phyloP scores from a whole-genome alignment of 192 early-diverging fungal species.

The Coemansia sp. region DNA sequence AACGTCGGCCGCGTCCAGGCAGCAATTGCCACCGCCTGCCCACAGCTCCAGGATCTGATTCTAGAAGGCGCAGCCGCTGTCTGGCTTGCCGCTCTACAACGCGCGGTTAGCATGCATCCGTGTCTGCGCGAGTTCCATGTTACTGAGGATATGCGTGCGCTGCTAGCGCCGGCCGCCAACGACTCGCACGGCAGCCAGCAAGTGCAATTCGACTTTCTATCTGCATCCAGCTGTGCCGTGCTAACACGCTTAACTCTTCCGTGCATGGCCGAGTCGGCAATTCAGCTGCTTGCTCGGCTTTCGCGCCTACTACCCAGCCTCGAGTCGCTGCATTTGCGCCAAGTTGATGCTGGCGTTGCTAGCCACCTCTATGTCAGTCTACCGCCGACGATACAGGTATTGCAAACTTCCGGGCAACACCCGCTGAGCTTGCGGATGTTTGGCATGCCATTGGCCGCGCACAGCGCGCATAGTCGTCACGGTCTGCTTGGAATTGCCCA shows the following conservation, averaged over 20 bases:
- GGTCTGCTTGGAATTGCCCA: neutral
- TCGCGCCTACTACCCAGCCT: constrained; percentile 16
- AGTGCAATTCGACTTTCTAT: constrained; percentile 12
- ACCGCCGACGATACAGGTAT: constrained; percentile 4
- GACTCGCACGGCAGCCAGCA: constrained; percentile 7
- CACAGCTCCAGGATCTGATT: constrained; percentile 14
- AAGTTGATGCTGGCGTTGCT: constrained; percentile 27
- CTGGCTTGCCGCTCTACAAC: constrained; percentile 29
- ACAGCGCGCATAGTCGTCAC: neutral
- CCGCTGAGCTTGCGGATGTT: constrained; percentile 42
- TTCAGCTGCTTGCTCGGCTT: constrained; percentile 19
- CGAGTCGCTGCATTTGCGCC: constrained; percentile 29
- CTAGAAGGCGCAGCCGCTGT: constrained; percentile 36
- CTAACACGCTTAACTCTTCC: constrained; percentile 44
- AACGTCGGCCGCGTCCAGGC: constrained; percentile 33
- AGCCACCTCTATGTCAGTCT: constrained; percentile 18
- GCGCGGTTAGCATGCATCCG: constrained; percentile 20
- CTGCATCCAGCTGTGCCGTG: neutral
- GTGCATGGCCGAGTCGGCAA: constrained; percentile 30
- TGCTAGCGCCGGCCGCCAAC: constrained; percentile 32
- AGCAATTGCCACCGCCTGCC: constrained; percentile 13
- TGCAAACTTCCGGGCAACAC: constrained; percentile 28
- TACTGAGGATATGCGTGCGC: constrained; percentile 33
- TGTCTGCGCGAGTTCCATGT: constrained; percentile 25
- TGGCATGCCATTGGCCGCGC: neutral